phyloP scores from a whole-genome alignment of 306 rosid species.

The Hippophae rhamnoides region DNA sequence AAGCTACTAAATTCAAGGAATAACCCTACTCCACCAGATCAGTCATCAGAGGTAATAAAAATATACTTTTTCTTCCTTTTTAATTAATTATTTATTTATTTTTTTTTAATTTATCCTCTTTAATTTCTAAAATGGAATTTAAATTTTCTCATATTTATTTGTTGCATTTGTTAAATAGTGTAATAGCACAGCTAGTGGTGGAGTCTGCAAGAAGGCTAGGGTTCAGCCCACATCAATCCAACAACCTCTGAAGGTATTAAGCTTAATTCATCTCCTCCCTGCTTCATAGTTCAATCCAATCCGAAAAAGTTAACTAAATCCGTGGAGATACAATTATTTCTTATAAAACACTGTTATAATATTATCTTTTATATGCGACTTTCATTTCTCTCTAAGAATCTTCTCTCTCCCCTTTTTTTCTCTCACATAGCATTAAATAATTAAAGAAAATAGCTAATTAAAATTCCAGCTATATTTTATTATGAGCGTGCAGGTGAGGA shows the following conservation, averaged over 20 bases:
- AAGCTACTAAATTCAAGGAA: constrained; percentile 14
- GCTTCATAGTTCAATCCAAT: too few relatives aligned
- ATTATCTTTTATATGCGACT: too few relatives aligned
- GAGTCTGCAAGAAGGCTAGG: constrained; percentile 65
- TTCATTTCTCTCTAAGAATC: neutral
- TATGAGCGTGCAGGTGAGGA: constrained; percentile 52
- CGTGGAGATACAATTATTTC: too few relatives aligned
- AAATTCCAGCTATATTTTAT: neutral
- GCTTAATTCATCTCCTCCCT: too few relatives aligned
- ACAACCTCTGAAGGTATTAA: constrained; percentile 59
- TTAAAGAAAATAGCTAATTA: too few relatives aligned
- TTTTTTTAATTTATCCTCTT: neutral
- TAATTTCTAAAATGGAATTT: neutral
- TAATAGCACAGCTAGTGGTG: constrained; percentile 36
- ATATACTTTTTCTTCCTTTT: neutral
- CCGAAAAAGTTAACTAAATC: neutral
- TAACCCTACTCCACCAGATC: constrained; percentile 34
- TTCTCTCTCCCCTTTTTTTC: neutral
- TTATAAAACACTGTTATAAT: too few relatives aligned
- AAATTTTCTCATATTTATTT: neutral
- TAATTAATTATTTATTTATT: too few relatives aligned
- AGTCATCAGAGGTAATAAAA: constrained; percentile 43
- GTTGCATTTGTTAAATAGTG: constrained; percentile 23
- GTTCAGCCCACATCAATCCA: constrained; percentile 58
- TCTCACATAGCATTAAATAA: neutral